These are phyloP conservation scores for Hyaloraphidium curvatum DNA, from an alignment of 192 early-diverging fungal species.

Conservation along the genomic window DNA sequence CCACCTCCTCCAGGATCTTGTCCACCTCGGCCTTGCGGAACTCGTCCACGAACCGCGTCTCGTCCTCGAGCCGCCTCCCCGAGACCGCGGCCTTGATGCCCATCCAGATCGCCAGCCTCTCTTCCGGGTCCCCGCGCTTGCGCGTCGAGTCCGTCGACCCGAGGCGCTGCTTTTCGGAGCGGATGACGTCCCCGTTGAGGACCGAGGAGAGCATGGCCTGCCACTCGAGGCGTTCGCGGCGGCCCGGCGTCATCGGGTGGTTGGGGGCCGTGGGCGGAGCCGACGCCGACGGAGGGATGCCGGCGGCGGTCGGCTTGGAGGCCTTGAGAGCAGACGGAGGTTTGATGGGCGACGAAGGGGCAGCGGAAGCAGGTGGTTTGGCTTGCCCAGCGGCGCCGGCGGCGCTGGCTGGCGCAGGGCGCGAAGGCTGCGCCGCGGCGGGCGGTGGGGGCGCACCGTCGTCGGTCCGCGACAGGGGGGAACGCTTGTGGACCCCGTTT, in stretches of 20 bases:
- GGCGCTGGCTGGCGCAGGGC: no score
- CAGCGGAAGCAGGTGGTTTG: no score
- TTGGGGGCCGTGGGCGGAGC: no score
- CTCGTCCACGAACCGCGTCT: slow-evolving; percentile 44
- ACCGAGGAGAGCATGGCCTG: slow-evolving; percentile 68
- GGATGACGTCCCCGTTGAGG: slow-evolving; percentile 61
- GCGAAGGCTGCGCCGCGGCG: no score
- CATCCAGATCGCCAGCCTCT: slow-evolving; percentile 50
- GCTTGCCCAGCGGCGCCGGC: no score
- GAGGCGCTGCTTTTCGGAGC: slow-evolving; percentile 57
- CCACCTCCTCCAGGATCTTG: slow-evolving; percentile 30
- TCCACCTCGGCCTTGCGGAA: slow-evolving; percentile 39
- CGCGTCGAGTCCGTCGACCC: no score
- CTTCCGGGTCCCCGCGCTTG: no score
- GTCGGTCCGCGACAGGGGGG: no score
- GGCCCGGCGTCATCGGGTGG: not conserved
- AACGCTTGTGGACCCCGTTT: no score
- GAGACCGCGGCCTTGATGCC: slow-evolving; percentile 44
- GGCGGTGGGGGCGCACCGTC: no score
- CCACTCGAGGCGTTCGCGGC: slow-evolving; percentile 61
- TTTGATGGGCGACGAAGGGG: not conserved
- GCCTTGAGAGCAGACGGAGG: not conserved
- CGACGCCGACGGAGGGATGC: not conserved
- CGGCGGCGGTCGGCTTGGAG: not conserved
- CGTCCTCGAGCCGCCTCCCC: slow-evolving; percentile 35